Conservation (phyloP, 306 rosid genomes). For the Abrus pulchellus region DNA sequence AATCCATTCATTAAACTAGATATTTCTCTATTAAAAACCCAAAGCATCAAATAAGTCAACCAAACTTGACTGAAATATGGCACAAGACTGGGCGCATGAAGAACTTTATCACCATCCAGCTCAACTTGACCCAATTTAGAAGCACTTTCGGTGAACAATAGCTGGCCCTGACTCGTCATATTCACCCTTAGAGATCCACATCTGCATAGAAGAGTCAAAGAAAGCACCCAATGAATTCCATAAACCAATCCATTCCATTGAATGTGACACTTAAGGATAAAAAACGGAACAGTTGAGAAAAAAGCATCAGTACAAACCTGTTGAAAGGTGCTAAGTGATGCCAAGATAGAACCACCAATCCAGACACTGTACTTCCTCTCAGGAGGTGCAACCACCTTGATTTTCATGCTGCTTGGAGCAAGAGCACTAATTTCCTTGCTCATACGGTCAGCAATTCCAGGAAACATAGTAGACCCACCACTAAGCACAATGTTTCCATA, state of each 20-base stretch:
- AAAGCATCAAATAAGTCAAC: conserved; percentile 59
- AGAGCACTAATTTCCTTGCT: conserved; percentile 84
- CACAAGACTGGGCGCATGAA: conserved; percentile 47
- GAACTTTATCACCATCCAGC: conserved; percentile 48
- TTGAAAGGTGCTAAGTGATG: conserved; percentile 83
- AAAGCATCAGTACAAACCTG: conserved; percentile 55
- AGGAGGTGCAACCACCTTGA: conserved; percentile 84
- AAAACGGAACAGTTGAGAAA: not conserved
- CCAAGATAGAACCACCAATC: conserved; percentile 85
- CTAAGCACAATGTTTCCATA: conserved; percentile 80
- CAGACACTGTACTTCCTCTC: conserved; percentile 86
- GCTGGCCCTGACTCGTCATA: conserved; percentile 84
- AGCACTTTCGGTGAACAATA: conserved; percentile 81
- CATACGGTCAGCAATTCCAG: conserved; percentile 83
- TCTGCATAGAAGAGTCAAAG: conserved; percentile 55
- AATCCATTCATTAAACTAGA: conserved; percentile 63
- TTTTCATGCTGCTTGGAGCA: conserved; percentile 88
- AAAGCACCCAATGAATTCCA: conserved; percentile 1
- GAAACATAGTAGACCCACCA: conserved; percentile 82
- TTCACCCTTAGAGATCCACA: conserved; percentile 85
- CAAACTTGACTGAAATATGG: conserved; percentile 61
- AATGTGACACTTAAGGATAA: not conserved
- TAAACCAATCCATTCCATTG: not conserved
- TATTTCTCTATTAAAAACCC: conserved; percentile 53
- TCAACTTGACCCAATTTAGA: conserved; percentile 54